Evolutionary conservation across 352 stramenopile species (phyloP), one percentile per base, ranked within the genome.

Genomic region (Pythium sp.): DNA sequence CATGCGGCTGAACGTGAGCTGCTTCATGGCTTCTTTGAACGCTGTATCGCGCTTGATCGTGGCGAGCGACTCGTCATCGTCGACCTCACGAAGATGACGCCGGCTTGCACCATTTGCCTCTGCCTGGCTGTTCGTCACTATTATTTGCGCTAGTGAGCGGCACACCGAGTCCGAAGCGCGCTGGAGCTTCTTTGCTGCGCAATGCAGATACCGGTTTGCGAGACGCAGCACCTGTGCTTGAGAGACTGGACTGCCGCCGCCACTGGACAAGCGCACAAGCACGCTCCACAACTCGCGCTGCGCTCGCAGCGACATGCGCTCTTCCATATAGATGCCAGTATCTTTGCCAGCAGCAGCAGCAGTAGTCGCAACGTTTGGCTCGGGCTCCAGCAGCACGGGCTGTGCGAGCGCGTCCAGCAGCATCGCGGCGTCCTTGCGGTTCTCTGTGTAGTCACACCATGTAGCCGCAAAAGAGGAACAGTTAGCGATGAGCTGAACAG

Each of bases 211-310:
- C 12, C 58, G 38, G 22, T 15, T 22, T 2, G 61, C 70, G 12
- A 81, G 58, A 38, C 20, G 20, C 65, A 34, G 18, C 38, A 54
- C 38, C 56, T 62, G 30, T 62, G 32, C 26, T 20, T 18, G 3
- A 32, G 62, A 1, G 65, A 41, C 18, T 8, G 38, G 18, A 60
- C 18, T 14, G 20, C 14, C 28, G 12, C n/a, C 20, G 5, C 36
- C 20, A 6, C 9, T 5, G 3, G 26, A 59, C 57, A 55, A 70
- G 1, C 34, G 63, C 47, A 76, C 75, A 28, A 91, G 66, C 36
- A 80, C 79, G 49, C 81, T 89, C 82, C 81, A 93, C 24, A 89
- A 69, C 38, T 88, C 78, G 0, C 84, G 81, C 62, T 93, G 84
- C 4, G 73, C 75, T 22, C 60, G 28, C 26, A 84, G 32, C 9